phyloP scores from a whole-genome alignment of 805 yeast genomes.

The Kodamaea nitidulidarum region DNA sequence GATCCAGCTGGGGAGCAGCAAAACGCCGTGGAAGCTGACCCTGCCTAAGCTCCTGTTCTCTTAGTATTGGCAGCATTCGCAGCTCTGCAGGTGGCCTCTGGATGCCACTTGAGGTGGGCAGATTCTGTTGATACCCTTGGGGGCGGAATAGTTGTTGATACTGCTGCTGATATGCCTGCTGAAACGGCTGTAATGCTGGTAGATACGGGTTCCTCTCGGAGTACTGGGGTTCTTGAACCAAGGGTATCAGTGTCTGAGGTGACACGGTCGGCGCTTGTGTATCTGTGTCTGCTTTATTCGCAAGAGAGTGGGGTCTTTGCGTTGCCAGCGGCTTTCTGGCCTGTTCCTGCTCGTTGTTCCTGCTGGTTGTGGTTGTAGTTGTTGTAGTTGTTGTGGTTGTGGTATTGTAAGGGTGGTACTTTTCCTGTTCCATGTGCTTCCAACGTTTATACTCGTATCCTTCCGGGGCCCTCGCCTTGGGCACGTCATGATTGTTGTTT shows the following conservation, averaged over 20 bases:
- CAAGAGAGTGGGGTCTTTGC: no score
- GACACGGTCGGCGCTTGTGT: not conserved
- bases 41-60: not conserved
- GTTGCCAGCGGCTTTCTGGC: not conserved
- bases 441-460: not conserved
- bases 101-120: no score
- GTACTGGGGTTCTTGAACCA: not conserved
- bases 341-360: constrained; percentile 1
- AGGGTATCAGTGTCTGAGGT: no score
- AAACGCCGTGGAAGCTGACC: not conserved
- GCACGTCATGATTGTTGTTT: not conserved
- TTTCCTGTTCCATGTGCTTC: not conserved
- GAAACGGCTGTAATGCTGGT: no score
- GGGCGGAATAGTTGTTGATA: constrained; percentile 3
- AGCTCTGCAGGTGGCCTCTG: no score
- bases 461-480: not conserved
- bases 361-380: constrained; percentile 13
- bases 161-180: no score
- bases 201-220: no score
- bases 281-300: not conserved
- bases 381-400: constrained; percentile 15
- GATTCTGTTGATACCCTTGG: not conserved
- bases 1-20: no score
- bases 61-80: no score
- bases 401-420: constrained; percentile 8